Base-by-base conservation (phyloP, 2,329 filamentous ascomycete genomes). In the Escovopsis weberi region DNA sequence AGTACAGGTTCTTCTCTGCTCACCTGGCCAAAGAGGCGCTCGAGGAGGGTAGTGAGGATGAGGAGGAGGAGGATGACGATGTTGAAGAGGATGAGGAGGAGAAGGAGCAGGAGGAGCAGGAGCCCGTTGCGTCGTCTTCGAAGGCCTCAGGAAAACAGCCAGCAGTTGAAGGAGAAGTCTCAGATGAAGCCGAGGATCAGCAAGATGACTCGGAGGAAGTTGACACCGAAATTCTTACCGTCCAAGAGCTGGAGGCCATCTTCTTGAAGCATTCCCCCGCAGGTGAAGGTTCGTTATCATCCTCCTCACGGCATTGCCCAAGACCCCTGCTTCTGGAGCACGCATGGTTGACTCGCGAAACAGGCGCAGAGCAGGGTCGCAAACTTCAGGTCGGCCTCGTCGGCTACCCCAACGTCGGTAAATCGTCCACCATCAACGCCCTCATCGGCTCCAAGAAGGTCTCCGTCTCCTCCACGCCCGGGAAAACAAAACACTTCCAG, bases 401-500 rank as follows among this genome's bases (percentile, higher is more conserved):
- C 33, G 91, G 91, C 45, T 98, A 98, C 64, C 91, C 91, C 56
- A 98, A 98, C 66, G 91, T 98, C 49, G 91, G 91, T 65, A 98
- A 98, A 67, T 98, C 93, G 1, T 95, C 88, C 39, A 98, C 91
- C 12, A 98, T 98, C 72, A 98, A 98, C 67, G 89, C 91, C 36
- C 75, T 98, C n/a, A 88, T 96, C 45, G 93, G 93, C 40, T 81
- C 91, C 43, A 98, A 96, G 69, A 98, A 96, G 66, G 91, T 98
- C 6, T 96, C 89, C 0, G 93, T 98, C 34, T 98, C 91, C 12
- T 82, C 89, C 12, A 98, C 91, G 1, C 91, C 91, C 4, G 91
- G 91, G 59, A 98, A 98, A 68, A 98, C 91, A 12, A 98, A 98
- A 68, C 91, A 98, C 57, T 98, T 98, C 68, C 91, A 98, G 63